Percentiles rank a stretch among this genome's conserved stretches.
These are phyloP conservation scores for Fagus sylvatica DNA, from an alignment of 306 rosid genomes.

Conservation along the genomic window DNA sequence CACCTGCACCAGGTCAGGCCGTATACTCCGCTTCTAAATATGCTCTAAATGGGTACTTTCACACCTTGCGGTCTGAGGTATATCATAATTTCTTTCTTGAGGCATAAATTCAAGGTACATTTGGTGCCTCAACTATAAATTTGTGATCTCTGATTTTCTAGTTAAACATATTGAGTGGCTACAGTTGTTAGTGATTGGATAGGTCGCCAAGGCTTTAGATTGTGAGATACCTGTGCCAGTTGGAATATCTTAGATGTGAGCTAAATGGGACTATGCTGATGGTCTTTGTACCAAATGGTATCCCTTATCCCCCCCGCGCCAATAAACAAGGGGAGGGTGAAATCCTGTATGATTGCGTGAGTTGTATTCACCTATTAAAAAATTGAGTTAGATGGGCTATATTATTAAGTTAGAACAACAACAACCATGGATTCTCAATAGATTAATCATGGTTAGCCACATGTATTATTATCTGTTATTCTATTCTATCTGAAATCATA, in stretches of 20 bases:
- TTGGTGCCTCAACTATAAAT: slow-evolving; percentile 6
- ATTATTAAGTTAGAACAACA: background rate
- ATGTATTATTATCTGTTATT: too few species aligned
- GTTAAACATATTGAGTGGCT: background rate
- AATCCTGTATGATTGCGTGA: background rate
- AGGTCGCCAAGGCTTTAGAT: background rate
- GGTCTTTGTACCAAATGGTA: background rate
- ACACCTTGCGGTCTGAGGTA: slow-evolving; percentile 94
- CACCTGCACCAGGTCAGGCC: slow-evolving; percentile 97
- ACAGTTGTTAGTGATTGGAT: background rate
- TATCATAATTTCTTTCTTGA: slow-evolving; percentile 19
- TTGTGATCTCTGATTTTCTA: slow-evolving; percentile 4
- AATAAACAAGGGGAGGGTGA: background rate
- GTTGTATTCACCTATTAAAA: background rate
- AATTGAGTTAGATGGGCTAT: background rate
- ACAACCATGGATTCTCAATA: too few species aligned
- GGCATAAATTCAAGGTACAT: background rate
- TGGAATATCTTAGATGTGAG: background rate
- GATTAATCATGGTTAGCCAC: too few species aligned
- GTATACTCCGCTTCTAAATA: slow-evolving; percentile 88
- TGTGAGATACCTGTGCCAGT: background rate
- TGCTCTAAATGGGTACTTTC: slow-evolving; percentile 93
- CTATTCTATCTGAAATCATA: too few species aligned
- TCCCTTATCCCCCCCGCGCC: background rate
- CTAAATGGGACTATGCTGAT: background rate